These are phyloP conservation scores for Leucocoprinus birnbaumii DNA, from an alignment of 768 basidiomycete species.

Conservation along the genomic window DNA sequence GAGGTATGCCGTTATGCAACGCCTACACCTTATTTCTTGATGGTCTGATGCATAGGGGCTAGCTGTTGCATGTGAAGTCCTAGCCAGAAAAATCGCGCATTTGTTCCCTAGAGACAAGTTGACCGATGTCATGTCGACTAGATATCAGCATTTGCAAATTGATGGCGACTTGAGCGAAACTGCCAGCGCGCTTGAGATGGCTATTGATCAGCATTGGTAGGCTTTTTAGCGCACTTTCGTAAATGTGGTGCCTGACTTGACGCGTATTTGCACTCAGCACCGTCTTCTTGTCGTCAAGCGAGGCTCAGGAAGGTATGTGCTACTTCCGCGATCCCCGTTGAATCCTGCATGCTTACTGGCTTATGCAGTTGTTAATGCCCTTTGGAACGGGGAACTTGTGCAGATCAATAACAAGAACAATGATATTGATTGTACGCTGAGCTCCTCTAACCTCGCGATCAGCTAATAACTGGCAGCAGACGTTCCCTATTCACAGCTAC, in stretches of 20 bases:
- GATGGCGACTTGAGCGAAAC: conserved; percentile 79
- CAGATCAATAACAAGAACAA: conserved; percentile 74
- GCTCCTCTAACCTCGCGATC: background rate
- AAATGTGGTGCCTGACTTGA: background rate
- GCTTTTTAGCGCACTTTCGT: background rate
- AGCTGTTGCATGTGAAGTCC: conserved; percentile 83
- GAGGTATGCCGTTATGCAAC: conserved; percentile 45
- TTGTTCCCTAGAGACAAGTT: conserved; percentile 59
- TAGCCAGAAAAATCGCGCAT: conserved; percentile 81
- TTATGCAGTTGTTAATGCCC: conserved; percentile 65
- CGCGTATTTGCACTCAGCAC: conserved; percentile 40
- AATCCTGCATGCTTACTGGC: background rate
- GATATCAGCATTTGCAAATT: conserved; percentile 66
- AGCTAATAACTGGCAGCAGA: conserved; percentile 38
- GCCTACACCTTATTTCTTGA: conserved; percentile 6
- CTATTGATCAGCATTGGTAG: conserved; percentile 91
- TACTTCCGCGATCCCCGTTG: conserved; percentile 22
- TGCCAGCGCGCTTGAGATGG: conserved; percentile 79
- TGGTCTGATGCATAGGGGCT: background rate
- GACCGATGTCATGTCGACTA: conserved; percentile 69
- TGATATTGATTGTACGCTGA: conserved; percentile 70
- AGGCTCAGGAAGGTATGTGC: conserved; percentile 71
- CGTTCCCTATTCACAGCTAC: conserved; percentile 58
- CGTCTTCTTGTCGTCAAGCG: conserved; percentile 82
- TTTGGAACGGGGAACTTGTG: conserved; percentile 86